Evolutionary conservation across 2,329 filamentous ascomycete species (phyloP), one percentile per base, ranked within the genome.

Genomic region (Ceratocystis albifundus): DNA sequence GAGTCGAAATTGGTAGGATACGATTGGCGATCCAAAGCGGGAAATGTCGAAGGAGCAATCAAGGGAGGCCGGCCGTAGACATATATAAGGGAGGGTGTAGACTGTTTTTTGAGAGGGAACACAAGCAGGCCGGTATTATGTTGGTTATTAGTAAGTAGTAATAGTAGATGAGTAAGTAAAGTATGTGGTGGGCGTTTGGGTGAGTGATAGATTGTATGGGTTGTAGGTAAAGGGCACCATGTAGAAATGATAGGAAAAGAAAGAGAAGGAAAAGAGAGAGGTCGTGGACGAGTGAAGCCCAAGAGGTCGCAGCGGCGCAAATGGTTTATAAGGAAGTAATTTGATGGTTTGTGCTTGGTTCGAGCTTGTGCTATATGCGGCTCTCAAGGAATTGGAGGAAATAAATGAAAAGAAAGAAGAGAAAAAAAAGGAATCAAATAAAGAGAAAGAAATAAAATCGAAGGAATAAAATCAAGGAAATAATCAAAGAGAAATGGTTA

Each of bases 321-420:
- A 62, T 41, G 61, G 61, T 46, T 59, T 59, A 59, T 59, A 59
- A 62, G 61, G 36, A 46, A 44, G 61, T 62, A 45, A 44, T 44
- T 62, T 41, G 61, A 25, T 46, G 61, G 61, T 62, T 44, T 44
- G 61, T 62, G 53, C 53, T 59, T 30, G 53, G 53, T 59, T 59
- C 17, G 53, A 59, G 53, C 53, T 32, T 59, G 53, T 59, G 53
- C 53, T 59, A 59, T 59, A 59, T 59, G 53, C 53, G 53, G 53
- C 22, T 59, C 28, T 5, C 53, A 59, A 17, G 10, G 46, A 64
- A 55, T 30, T 41, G 44, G 15, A 64, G 30, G 53, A 41, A 55
- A 53, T 53, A 32, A 50, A 55, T 2, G 15, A 41, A 64, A 53
- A 64, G 30, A 30, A 64, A 53, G 8, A 50, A 50, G 10, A 32